Percentiles rank a stretch among this genome's conserved stretches.
These are phyloP conservation scores for Botrytis cinerea DNA, from an alignment of 2,329 filamentous ascomycete species.

Conservation along the genomic window DNA sequence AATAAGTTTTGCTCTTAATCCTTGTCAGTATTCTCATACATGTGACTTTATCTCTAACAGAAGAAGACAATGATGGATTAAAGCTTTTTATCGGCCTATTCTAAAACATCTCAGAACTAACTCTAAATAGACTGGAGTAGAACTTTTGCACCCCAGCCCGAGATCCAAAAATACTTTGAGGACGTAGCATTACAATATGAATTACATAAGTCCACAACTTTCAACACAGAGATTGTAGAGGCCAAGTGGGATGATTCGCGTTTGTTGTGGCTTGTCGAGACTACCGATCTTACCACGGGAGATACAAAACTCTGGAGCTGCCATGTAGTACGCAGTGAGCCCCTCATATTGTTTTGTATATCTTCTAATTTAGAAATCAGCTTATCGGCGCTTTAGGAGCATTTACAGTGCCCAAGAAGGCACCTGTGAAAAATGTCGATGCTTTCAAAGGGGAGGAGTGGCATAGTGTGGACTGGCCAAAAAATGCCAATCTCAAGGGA, in stretches of 20 bases:
- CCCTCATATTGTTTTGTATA: neutral
- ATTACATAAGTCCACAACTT: constrained; percentile 3
- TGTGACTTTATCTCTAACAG: neutral
- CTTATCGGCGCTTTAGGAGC: constrained; percentile 10
- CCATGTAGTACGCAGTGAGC: neutral
- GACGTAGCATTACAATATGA: constrained; percentile 12
- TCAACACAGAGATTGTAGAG: constrained; percentile 11
- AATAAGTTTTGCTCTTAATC: constrained; percentile 15
- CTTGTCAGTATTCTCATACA: neutral
- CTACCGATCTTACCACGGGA: neutral
- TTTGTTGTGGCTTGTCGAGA: constrained; percentile 12
- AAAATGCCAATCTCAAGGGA: constrained; percentile 1
- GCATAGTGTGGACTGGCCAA: constrained; percentile 16
- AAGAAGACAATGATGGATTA: neutral
- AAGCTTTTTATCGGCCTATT: neutral
- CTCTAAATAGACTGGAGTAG: constrained; percentile 9
- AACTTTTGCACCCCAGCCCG: constrained; percentile 3
- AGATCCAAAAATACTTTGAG: constrained; percentile 20
- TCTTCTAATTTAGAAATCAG: neutral
- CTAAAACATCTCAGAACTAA: neutral
- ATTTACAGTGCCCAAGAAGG: constrained; percentile 13
- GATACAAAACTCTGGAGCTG: constrained; percentile 6
- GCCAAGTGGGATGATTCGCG: constrained; percentile 14
- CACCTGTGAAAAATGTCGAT: neutral
- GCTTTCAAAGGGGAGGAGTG: constrained; percentile 2